Base-by-base conservation (phyloP, 2,329 filamentous ascomycete species). In the Cyphellophora attinorum region DNA sequence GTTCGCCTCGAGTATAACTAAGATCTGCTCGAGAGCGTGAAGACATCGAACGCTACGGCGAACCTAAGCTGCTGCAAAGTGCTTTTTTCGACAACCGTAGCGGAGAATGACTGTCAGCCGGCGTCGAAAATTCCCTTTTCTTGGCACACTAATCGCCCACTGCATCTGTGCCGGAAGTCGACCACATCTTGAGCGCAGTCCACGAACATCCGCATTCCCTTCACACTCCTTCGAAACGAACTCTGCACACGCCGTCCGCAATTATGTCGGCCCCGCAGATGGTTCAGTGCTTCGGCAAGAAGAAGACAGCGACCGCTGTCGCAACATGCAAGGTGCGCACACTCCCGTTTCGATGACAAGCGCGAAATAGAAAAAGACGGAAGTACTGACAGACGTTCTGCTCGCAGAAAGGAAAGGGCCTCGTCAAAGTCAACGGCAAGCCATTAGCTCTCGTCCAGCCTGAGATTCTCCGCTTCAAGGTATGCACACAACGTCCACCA, bases 241-340 rank as follows among this genome's bases (percentile, higher is more conserved):
- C 42, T 45, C 39, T 40, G 18, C 33, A 39, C 29, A 31, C 31
- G 38, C 38, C 35, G 35, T 36, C 41, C 30, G 29, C 46, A 72
- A 83, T 61, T 67, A 85, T 85, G 79, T 80, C 82, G 67, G 71
- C 79, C 59, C 71, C 74, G 57, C 80, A 83, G 71, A 82, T 77
- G 68, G 82, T 86, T 60, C 86, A 94, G 79, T 94, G 86, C 83
- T 95, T 96, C 83, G 88, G 88, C 81, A 95, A 95, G 81, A 88
- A 88, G 78, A 85, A 84, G 77, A 86, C 61, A 76, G 85, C 85
- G 58, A 84, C 80, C 50, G 80, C 79, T 60, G 85, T 93, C 71
- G 85, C 85, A 67, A 84, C 89, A 74, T 89, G 83, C 81, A 88
- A 89, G 79, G 79, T 84, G 74, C 65, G 70, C 54, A 36, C 16